phyloP scores from a whole-genome alignment of 176 grass and related monocot genomes.

The Themeda triandra region DNA sequence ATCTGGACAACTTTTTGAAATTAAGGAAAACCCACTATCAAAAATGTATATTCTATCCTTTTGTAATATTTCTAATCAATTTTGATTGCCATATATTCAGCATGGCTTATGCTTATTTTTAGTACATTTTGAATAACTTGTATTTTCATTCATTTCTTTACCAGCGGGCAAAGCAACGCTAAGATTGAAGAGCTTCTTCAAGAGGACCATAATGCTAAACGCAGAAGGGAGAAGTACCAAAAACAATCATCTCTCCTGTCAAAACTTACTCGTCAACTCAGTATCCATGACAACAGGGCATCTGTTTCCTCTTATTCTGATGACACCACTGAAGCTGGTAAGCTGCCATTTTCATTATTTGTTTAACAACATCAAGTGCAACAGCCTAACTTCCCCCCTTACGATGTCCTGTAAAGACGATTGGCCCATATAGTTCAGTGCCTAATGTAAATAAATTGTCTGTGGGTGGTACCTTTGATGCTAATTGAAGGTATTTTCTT shows the following conservation, averaged over 20 bases:
- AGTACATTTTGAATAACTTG: constrained; percentile 1
- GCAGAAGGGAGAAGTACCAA: constrained; percentile 72
- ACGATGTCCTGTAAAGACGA: background rate
- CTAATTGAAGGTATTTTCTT: background rate
- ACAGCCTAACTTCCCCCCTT: background rate
- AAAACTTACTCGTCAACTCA: constrained; percentile 89
- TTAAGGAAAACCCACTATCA: background rate
- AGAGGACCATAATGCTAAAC: constrained; percentile 92
- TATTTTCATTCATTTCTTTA: constrained; percentile 19
- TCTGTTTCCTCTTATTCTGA: constrained; percentile 58
- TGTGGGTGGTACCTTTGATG: background rate
- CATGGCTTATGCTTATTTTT: too few species aligned
- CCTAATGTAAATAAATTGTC: background rate
- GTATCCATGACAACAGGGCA: constrained; percentile 82
- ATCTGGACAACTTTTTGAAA: background rate
- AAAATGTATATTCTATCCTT: background rate
- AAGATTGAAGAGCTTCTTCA: constrained; percentile 91
- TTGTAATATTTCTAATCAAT: background rate
- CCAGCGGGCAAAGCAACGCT: constrained; percentile 70
- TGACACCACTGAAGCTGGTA: constrained; percentile 54
- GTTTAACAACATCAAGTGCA: constrained; percentile 3
- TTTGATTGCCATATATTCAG: background rate
- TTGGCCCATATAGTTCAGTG: background rate
- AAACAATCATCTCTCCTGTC: constrained; percentile 89
- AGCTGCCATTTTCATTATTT: background rate